Percentiles rank a stretch among this genome's conserved stretches.
Conservation (phyloP, 2,329 filamentous ascomycete species). For the Colletotrichum gloeosporioides region DNA sequence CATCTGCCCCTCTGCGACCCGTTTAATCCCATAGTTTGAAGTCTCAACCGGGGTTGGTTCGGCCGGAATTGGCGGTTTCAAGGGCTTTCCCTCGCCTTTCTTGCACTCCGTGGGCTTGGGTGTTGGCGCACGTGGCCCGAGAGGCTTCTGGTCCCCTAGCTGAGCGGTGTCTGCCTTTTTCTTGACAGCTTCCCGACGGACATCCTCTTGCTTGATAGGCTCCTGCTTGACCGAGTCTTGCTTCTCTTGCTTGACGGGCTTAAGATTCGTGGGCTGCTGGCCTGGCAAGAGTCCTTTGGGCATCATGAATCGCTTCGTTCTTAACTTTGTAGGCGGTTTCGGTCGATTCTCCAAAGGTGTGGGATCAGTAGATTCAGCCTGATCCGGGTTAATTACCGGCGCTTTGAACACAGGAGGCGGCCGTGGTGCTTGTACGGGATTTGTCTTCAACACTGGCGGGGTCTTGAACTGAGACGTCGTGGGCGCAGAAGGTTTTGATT, state of each 20-base stretch:
- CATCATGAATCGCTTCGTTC: constrained; percentile 18
- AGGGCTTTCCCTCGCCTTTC: background rate
- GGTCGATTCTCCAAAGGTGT: background rate
- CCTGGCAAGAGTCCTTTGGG: background rate
- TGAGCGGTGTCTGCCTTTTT: background rate
- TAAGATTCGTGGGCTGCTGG: background rate
- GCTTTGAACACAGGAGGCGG: background rate
- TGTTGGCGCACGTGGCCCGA: background rate
- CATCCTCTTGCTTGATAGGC: background rate
- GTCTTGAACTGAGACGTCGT: background rate
- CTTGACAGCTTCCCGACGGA: background rate
- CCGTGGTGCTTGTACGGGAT: background rate
- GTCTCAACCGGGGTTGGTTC: background rate
- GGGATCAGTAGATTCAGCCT: background rate
- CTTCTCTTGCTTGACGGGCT: background rate
- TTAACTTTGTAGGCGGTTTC: background rate
- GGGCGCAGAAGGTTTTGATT: background rate
- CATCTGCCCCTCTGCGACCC: background rate
- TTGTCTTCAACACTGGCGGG: background rate
- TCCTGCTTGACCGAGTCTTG: background rate
- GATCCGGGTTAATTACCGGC: background rate
- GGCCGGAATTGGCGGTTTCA: background rate
- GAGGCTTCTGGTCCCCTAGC: background rate
- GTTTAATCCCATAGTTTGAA: background rate
- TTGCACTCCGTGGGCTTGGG: background rate